A percentile compares a stretch with the other conserved stretches of the same genome.
Evolutionary conservation across 2,329 filamentous ascomycete genomes (phyloP).

Genomic region (Fusarium vanettenii): DNA sequence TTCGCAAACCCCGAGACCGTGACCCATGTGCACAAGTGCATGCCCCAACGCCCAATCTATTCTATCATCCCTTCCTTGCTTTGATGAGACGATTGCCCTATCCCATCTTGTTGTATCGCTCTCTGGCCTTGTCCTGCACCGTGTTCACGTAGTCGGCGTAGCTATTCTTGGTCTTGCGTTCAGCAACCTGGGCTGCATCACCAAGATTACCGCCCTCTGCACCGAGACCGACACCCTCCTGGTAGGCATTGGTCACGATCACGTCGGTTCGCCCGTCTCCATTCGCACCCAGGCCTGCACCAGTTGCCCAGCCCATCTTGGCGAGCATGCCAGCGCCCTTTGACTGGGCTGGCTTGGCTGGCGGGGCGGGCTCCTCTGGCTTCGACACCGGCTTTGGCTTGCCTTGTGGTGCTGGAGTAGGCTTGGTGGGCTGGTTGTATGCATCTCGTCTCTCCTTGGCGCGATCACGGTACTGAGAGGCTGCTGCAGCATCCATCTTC

Average conservation of each 20-base stretch:
- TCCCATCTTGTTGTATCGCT: conserved; percentile 70
- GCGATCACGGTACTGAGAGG: conserved; percentile 69
- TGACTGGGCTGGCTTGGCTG: conserved; percentile 55
- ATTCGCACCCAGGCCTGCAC: conserved; percentile 72
- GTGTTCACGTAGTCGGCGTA: conserved; percentile 73
- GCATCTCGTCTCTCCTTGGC: conserved; percentile 74
- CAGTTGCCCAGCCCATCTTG: conserved; percentile 79
- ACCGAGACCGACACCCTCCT: conserved; percentile 75
- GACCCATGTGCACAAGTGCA: not conserved
- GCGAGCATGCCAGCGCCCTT: conserved; percentile 76
- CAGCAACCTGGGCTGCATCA: conserved; percentile 73
- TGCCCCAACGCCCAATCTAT: conserved; percentile 10
- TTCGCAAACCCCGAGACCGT: not conserved
- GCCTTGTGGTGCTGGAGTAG: conserved; percentile 50
- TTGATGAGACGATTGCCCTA: conserved; percentile 5
- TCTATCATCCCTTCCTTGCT: conserved; percentile 4
- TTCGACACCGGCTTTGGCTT: conserved; percentile 43
- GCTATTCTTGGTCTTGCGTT: conserved; percentile 68
- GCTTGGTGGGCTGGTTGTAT: conserved; percentile 70
- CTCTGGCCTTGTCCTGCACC: conserved; percentile 74
- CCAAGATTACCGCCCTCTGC: conserved; percentile 77
- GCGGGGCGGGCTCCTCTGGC: conserved; percentile 30
- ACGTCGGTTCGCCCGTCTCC: conserved; percentile 72
- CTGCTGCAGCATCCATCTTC: conserved; percentile 37
- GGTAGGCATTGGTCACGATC: conserved; percentile 73